Evolutionary conservation across 345 rosid species (phyloP).

Genomic region (Bruguiera sexangula): DNA sequence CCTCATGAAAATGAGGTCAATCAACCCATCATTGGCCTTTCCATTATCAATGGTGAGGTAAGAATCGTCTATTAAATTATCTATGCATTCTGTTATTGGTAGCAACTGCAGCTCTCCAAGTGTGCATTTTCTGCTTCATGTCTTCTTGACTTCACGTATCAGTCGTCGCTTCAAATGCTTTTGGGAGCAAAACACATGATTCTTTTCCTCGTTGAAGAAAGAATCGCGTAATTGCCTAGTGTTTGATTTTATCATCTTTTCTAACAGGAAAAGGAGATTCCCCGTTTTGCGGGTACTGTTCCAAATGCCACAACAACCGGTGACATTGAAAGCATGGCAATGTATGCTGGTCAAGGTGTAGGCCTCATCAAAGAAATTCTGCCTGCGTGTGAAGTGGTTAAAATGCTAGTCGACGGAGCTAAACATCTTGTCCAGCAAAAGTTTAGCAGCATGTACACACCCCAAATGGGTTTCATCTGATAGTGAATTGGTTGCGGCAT

Average conservation of each 20-base stretch:
- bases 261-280: slow-evolving; percentile 70
- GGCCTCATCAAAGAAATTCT: slow-evolving; percentile 74
- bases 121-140: too few species aligned
- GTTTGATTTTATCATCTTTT: background rate
- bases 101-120: too few species aligned
- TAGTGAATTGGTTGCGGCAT: background rate
- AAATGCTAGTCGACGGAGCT: slow-evolving; percentile 62
- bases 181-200: background rate
- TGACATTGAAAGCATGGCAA: slow-evolving; percentile 81
- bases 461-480: too few species aligned
- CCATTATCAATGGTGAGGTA: slow-evolving; percentile 62
- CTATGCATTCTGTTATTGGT: too few species aligned
- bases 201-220: background rate
- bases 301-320: slow-evolving; percentile 67
- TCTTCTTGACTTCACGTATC: too few species aligned
- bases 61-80: slow-evolving; percentile 14
- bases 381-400: slow-evolving; percentile 66
- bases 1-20: slow-evolving; percentile 49
- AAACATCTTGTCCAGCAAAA: slow-evolving; percentile 42
- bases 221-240: background rate
- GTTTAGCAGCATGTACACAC: slow-evolving; percentile 10
- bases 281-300: slow-evolving; percentile 61
- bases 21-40: slow-evolving; percentile 75
- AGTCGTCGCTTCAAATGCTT: too few species aligned
- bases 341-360: slow-evolving; percentile 88